Conservation (phyloP, 768 basidiomycete species). For the Pleurotus sapidus region DNA sequence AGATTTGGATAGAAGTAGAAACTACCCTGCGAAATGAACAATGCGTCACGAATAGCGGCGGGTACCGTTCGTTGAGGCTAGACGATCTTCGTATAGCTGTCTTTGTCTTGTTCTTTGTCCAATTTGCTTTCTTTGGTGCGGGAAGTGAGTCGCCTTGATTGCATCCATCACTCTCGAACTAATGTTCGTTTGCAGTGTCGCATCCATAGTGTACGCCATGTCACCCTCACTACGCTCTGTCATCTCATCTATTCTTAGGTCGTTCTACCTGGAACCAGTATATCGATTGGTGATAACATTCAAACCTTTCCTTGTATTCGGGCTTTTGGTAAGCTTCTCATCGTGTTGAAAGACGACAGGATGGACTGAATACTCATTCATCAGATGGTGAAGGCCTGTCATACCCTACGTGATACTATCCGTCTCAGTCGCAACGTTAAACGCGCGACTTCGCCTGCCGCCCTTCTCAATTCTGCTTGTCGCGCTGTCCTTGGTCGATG, state of each 20-base stretch:
- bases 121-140: slow-evolving; percentile 86
- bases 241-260: slow-evolving; percentile 31
- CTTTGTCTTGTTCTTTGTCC: slow-evolving; percentile 85
- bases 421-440: slow-evolving; percentile 64
- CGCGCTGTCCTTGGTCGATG: slow-evolving; percentile 70
- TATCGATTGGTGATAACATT: slow-evolving; percentile 86
- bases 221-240: background rate
- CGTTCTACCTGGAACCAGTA: slow-evolving; percentile 86
- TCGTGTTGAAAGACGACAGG: too few species aligned
- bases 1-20: slow-evolving; percentile 73
- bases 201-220: slow-evolving; percentile 71
- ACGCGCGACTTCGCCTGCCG: slow-evolving; percentile 63
- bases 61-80: slow-evolving; percentile 40
- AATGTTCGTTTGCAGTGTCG: slow-evolving; percentile 44
- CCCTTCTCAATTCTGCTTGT: slow-evolving; percentile 81
- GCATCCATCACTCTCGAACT: background rate
- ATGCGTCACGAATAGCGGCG: background rate
- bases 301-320: slow-evolving; percentile 80
- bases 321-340: slow-evolving; percentile 48
- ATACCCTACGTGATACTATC: slow-evolving; percentile 79
- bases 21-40: slow-evolving; percentile 17
- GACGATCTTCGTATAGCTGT: slow-evolving; percentile 73
- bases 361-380: too few species aligned
- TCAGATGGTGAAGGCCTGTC: slow-evolving; percentile 81
- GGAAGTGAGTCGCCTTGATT: slow-evolving; percentile 53